Evolutionary conservation across 2,329 filamentous ascomycete species (phyloP).

Genomic region (Aspergillus aculeatinus): DNA sequence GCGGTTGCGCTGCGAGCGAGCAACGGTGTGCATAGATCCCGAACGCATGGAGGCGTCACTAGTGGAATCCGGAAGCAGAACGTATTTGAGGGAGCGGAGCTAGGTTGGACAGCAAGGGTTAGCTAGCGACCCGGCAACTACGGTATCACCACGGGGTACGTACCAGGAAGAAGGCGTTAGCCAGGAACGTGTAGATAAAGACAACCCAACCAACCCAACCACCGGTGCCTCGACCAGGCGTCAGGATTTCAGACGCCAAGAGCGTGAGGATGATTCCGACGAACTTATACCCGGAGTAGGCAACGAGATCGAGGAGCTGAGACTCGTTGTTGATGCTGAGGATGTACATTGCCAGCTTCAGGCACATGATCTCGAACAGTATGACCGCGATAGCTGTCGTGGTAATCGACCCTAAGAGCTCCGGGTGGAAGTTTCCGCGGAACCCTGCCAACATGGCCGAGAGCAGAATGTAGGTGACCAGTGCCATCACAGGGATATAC

Average conservation of each 20-base stretch:
- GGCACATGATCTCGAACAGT: constrained; percentile 78
- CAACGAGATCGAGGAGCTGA: constrained; percentile 88
- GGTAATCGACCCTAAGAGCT: constrained; percentile 86
- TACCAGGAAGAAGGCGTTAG: constrained; percentile 94
- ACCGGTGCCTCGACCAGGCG: constrained; percentile 75
- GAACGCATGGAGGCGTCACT: constrained; percentile 61
- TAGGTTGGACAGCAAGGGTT: constrained; percentile 35
- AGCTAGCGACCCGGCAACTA: too few species aligned
- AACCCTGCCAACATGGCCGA: constrained; percentile 88
- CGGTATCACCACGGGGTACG: constrained; percentile 32
- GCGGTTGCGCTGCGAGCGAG: constrained; percentile 79
- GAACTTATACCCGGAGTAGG: constrained; percentile 98
- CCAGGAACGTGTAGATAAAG: constrained; percentile 87
- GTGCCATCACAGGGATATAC: constrained; percentile 98
- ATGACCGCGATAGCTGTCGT: constrained; percentile 81
- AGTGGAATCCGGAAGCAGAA: constrained; percentile 81
- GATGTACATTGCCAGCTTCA: constrained; percentile 92
- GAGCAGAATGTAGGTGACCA: constrained; percentile 95
- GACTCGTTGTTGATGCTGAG: constrained; percentile 91
- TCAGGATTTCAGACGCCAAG: constrained; percentile 72
- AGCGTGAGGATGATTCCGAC: constrained; percentile 93
- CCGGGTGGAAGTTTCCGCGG: constrained; percentile 87
- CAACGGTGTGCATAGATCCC: constrained; percentile 66
- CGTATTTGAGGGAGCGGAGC: constrained; percentile 94
- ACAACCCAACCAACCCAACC: constrained; percentile 86